Percentiles rank a stretch among this genome's conserved stretches.
These are phyloP conservation scores for Termitomyces sp. DNA, from an alignment of 768 basidiomycete genomes.

Conservation along the genomic window DNA sequence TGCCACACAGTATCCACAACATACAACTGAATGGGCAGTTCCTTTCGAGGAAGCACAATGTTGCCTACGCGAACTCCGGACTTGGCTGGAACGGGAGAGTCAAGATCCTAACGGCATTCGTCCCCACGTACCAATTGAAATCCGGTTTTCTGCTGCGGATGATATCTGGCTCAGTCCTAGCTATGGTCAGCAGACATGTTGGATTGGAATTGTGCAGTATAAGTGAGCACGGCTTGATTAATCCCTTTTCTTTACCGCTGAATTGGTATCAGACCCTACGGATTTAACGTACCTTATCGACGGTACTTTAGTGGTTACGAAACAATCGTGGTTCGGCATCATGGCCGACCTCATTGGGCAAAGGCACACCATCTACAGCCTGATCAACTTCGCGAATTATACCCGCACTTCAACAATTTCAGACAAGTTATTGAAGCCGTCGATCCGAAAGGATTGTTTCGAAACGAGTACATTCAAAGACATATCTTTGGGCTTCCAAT, in stretches of 20 bases:
- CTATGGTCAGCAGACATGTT: slow-evolving; percentile 73
- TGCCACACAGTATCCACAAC: slow-evolving; percentile 69
- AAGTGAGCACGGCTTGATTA: slow-evolving; percentile 55
- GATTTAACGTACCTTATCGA: slow-evolving; percentile 77
- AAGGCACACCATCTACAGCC: slow-evolving; percentile 81
- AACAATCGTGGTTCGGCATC: slow-evolving; percentile 58
- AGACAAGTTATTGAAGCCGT: slow-evolving; percentile 57
- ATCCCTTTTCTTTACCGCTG: neutral
- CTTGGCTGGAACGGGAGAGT: slow-evolving; percentile 69
- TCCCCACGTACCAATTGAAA: slow-evolving; percentile 90
- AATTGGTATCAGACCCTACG: slow-evolving; percentile 66
- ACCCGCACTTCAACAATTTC: slow-evolving; percentile 84
- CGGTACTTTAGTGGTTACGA: slow-evolving; percentile 76
- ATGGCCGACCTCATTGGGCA: slow-evolving; percentile 94
- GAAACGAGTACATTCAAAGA: slow-evolving; percentile 85
- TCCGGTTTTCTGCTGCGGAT: slow-evolving; percentile 84
- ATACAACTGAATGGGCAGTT: slow-evolving; percentile 95
- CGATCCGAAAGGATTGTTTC: slow-evolving; percentile 76
- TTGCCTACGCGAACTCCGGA: slow-evolving; percentile 68
- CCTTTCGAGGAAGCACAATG: slow-evolving; percentile 63
- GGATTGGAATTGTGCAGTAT: slow-evolving; percentile 98
- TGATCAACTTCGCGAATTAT: slow-evolving; percentile 57
- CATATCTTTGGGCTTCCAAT: slow-evolving; percentile 72
- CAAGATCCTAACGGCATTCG: slow-evolving; percentile 69
- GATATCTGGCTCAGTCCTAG: slow-evolving; percentile 95